Percentiles rank a stretch among this genome's conserved stretches.
These are phyloP conservation scores for Aspergillus sp. DNA, from an alignment of 2,329 filamentous ascomycete genomes.

Conservation along the genomic window DNA sequence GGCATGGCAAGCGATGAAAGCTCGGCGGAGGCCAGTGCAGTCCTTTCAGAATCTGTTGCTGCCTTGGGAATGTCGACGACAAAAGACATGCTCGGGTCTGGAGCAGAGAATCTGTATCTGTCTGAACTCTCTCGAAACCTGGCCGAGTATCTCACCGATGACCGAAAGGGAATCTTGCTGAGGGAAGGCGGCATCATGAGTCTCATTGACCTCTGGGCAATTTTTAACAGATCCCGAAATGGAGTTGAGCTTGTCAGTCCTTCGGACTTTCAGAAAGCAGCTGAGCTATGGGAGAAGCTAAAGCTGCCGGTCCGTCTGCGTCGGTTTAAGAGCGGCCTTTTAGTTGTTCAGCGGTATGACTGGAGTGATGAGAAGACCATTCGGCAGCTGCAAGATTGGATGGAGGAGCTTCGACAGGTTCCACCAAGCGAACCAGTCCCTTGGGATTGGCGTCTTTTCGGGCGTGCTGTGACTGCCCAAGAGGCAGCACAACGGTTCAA, in stretches of 20 bases:
- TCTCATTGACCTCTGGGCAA: slow-evolving; percentile 85
- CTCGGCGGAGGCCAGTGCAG: slow-evolving; percentile 64
- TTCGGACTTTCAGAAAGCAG: slow-evolving; percentile 84
- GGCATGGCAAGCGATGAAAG: slow-evolving; percentile 54
- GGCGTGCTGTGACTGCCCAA: slow-evolving; percentile 81
- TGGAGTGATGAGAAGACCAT: slow-evolving; percentile 89
- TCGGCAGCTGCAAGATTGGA: slow-evolving; percentile 68
- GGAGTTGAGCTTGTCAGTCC: slow-evolving; percentile 94
- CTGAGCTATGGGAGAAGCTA: slow-evolving; percentile 79
- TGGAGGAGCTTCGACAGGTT: slow-evolving; percentile 65
- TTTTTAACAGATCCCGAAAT: slow-evolving; percentile 88
- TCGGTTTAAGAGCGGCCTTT: slow-evolving; percentile 87
- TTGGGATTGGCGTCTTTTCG: slow-evolving; percentile 76
- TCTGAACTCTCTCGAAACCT: slow-evolving; percentile 80
- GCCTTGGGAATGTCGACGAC: slow-evolving; percentile 88
- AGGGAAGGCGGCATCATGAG: slow-evolving; percentile 83
- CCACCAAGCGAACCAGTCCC: slow-evolving; percentile 59
- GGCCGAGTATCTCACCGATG: slow-evolving; percentile 85
- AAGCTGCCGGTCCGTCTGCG: slow-evolving; percentile 80
- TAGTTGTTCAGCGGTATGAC: slow-evolving; percentile 85
- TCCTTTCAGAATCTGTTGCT: slow-evolving; percentile 76
- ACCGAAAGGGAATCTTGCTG: slow-evolving; percentile 70
- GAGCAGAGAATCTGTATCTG: slow-evolving; percentile 78
- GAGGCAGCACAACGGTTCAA: slow-evolving; percentile 86
- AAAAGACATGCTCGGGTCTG: slow-evolving; percentile 84